Percentiles rank a stretch among this genome's conserved stretches.
These are phyloP conservation scores for Cucurbita argyrosperma DNA, from an alignment of 306 rosid genomes.

Conservation along the genomic window DNA sequence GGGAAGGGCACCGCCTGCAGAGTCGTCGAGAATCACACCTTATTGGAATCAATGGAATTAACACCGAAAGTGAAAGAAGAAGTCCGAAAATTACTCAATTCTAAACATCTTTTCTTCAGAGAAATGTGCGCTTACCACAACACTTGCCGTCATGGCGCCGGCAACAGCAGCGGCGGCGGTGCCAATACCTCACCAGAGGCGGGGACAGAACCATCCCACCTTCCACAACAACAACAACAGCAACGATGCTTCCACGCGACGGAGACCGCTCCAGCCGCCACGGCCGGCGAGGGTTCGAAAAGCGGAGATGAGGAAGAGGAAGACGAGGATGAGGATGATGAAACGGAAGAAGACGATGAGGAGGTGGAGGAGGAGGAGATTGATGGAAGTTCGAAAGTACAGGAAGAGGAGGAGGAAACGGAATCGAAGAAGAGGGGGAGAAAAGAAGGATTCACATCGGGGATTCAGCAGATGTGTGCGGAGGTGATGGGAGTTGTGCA, in stretches of 20 bases:
- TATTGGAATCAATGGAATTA: slow-evolving; percentile 78
- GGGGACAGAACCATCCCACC: slow-evolving; percentile 22
- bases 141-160: slow-evolving; percentile 51
- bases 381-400: slow-evolving; percentile 1
- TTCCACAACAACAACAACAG: slow-evolving; percentile 21
- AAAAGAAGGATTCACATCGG: slow-evolving; percentile 8
- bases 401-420: slow-evolving; percentile 43
- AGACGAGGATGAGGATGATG: slow-evolving; percentile 37
- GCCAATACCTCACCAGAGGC: slow-evolving; percentile 29
- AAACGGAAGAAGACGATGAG: slow-evolving; percentile 22
- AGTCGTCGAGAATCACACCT: slow-evolving; percentile 70
- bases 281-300: slow-evolving; percentile 24
- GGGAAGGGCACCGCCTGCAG: slow-evolving; percentile 83
- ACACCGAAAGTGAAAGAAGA: slow-evolving; percentile 60
- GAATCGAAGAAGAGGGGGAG: slow-evolving; percentile 27
- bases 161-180: slow-evolving; percentile 15
- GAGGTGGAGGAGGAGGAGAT: slow-evolving; percentile 12
- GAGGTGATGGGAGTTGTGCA: slow-evolving; percentile 42
- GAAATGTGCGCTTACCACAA: slow-evolving; percentile 98
- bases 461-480: slow-evolving; percentile 29
- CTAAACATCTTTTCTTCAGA: slow-evolving; percentile 81
- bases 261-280: slow-evolving; percentile 10
- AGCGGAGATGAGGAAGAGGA: slow-evolving; percentile 31
- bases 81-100: slow-evolving; percentile 60
- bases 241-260: slow-evolving; percentile 44